Evolutionary conservation across 2,329 filamentous ascomycete species (phyloP).

Genomic region (Hypoxylon sp.): DNA sequence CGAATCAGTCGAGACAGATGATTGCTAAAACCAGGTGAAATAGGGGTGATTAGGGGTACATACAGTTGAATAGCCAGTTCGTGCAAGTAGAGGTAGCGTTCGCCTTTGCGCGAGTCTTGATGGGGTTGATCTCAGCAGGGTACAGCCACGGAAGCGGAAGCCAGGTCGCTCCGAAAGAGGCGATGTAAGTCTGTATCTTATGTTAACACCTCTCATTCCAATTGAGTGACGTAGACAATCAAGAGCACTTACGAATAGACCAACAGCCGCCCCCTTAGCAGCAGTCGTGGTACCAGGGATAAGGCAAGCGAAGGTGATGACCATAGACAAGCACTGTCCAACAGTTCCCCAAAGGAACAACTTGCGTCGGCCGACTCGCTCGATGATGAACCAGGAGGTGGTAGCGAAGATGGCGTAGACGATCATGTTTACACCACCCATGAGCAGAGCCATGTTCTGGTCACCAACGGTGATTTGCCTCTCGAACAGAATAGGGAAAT

Average conservation of each 20-base stretch:
- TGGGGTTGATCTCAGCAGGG: slow-evolving; percentile 68
- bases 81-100: slow-evolving; percentile 71
- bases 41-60: not conserved
- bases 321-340: slow-evolving; percentile 69
- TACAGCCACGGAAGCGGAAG: slow-evolving; percentile 74
- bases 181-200: slow-evolving; percentile 68
- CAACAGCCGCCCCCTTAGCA: slow-evolving; percentile 77
- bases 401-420: slow-evolving; percentile 74
- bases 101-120: slow-evolving; percentile 63
- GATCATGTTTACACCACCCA: slow-evolving; percentile 70
- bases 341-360: slow-evolving; percentile 62
- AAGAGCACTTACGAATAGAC: slow-evolving; percentile 65
- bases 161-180: slow-evolving; percentile 77
- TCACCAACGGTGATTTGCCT: slow-evolving; percentile 57
- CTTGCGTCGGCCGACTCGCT: slow-evolving; percentile 62
- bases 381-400: slow-evolving; percentile 67
- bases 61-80: slow-evolving; percentile 58
- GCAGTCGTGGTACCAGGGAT: slow-evolving; percentile 74
- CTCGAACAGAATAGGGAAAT: slow-evolving; percentile 72
- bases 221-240: not conserved
- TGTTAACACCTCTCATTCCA: slow-evolving; percentile 21
- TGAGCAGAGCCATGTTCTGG: slow-evolving; percentile 65
- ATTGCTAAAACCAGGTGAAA: slow-evolving; percentile 41
- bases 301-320: slow-evolving; percentile 73
- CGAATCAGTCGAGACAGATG: too few relatives aligned